A percentile compares a stretch with the other conserved stretches of the same genome.
Evolutionary conservation across 2,329 filamentous ascomycete species (phyloP).

Genomic region (Dothideomycetidae sp.): DNA sequence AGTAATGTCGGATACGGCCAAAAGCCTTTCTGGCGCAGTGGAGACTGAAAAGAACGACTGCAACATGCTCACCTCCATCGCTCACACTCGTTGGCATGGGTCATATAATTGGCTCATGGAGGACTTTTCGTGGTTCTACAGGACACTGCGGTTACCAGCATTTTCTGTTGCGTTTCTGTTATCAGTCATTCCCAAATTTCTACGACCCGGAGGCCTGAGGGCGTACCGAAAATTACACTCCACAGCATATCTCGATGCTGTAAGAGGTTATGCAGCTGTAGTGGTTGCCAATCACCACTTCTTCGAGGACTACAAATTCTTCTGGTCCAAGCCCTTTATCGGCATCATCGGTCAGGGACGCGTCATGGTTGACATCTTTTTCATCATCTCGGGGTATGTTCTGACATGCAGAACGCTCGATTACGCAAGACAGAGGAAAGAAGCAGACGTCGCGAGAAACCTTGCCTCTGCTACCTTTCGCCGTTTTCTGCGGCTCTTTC

Average conservation of each 20-base stretch:
- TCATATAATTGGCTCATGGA: too few species aligned
- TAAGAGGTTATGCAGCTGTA: constrained; percentile 15
- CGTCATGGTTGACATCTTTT: constrained; percentile 46
- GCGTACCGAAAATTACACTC: constrained; percentile 28
- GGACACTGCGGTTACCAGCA: too few species aligned
- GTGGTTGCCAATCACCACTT: constrained; percentile 24
- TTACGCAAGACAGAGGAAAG: too few species aligned
- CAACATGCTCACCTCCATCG: too few species aligned
- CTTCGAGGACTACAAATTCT: constrained; percentile 39
- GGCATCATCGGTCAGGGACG: constrained; percentile 35
- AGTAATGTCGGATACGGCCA: too few species aligned
- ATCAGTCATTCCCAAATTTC: constrained; percentile 19
- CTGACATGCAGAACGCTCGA: constrained; percentile 32
- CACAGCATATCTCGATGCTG: constrained; percentile 15
- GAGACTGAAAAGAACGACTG: too few species aligned
- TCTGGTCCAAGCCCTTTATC: too few species aligned
- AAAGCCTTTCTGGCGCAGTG: too few species aligned
- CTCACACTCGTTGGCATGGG: too few species aligned
- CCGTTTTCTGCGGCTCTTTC: constrained; percentile 14
- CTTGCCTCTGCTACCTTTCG: constrained; percentile 15
- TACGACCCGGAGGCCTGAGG: constrained; percentile 18
- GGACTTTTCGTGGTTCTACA: too few species aligned
- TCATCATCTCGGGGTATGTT: constrained; percentile 48
- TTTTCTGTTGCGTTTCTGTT: constrained; percentile 18
- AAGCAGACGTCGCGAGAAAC: constrained; percentile 19